phyloP scores from a whole-genome alignment of 257 asterid genomes.

The Solanum megistacrolobum region DNA sequence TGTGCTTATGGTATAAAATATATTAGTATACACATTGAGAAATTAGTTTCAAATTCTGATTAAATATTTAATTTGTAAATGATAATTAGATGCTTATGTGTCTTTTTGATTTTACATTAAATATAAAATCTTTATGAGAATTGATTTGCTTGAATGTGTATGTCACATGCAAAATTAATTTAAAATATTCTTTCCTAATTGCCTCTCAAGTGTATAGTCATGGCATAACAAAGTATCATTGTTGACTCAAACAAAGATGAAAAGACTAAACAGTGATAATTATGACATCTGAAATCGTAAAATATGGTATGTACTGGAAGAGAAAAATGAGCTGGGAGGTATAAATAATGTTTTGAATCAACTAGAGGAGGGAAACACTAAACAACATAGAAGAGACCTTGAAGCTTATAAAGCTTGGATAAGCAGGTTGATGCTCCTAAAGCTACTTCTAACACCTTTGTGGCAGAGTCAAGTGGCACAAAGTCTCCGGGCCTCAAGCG shows the following conservation, averaged over 20 bases:
- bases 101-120: too few species aligned
- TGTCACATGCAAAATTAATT: neutral
- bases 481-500: neutral
- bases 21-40: neutral
- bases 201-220: neutral
- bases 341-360: neutral
- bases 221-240: neutral
- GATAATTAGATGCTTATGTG: neutral
- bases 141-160: neutral
- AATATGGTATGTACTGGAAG: neutral
- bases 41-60: too few species aligned
- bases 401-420: neutral
- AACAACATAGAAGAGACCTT: neutral
- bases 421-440: neutral
- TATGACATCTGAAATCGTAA: too few species aligned
- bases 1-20: neutral
- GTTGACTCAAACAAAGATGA: neutral
- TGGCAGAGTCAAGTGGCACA: neutral
- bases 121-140: neutral
- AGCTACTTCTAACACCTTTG: neutral
- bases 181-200: neutral
- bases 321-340: neutral
- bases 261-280: neutral
- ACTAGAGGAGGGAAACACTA: neutral
- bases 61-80: too few species aligned